Conservation (phyloP, 2,329 filamentous ascomycete genomes). For the Nothopassalora personata region DNA sequence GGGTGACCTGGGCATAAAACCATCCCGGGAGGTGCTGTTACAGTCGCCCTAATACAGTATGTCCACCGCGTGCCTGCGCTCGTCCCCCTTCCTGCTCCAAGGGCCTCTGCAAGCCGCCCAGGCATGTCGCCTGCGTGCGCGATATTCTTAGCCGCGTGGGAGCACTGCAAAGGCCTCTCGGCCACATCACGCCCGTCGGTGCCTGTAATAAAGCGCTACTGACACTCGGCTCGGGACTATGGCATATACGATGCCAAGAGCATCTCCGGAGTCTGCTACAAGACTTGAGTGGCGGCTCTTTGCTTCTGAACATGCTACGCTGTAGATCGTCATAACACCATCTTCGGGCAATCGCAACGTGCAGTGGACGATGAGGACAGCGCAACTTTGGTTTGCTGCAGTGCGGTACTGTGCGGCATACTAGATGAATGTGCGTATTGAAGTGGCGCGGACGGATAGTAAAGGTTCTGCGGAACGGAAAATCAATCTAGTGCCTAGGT, state of each 20-base stretch:
- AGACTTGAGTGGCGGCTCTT: no score
- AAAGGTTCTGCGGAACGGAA: not conserved
- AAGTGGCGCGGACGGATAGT: no score
- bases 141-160: not conserved
- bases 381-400: not conserved
- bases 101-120: not conserved
- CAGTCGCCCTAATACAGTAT: no score
- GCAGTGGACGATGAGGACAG: not conserved
- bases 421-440: no score
- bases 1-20: no score
- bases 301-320: not conserved
- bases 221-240: not conserved
- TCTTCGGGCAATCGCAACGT: not conserved
- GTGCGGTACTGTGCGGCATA: no score
- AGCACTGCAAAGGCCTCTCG: conserved; percentile 3
- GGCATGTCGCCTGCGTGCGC: not conserved
- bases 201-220: not conserved
- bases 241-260: not conserved
- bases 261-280: not conserved
- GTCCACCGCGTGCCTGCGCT: not conserved
- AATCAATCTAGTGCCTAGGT: not conserved
- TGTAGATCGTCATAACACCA: not conserved
- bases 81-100: not conserved
- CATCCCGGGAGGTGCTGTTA: no score
- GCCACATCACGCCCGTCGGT: not conserved